phyloP scores from a whole-genome alignment of 768 basidiomycete species.

The Lanmaoa rubissima region DNA sequence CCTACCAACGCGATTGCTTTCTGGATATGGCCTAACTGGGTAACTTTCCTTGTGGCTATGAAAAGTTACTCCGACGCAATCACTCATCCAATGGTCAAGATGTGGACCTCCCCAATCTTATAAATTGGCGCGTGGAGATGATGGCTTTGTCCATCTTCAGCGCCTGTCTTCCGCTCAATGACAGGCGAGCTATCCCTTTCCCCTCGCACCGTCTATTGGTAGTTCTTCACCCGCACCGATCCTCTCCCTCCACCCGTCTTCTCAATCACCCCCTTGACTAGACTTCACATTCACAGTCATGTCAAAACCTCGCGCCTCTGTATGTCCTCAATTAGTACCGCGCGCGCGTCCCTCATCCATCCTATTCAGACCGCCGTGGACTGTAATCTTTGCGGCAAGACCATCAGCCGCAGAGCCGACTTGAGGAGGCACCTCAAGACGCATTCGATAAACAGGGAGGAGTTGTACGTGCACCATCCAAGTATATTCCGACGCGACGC shows the following conservation, averaged over 20 bases:
- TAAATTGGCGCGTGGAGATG: slow-evolving; percentile 19
- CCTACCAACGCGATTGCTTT: slow-evolving; percentile 20
- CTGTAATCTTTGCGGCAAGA: slow-evolving; percentile 16
- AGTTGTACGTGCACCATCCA: slow-evolving; percentile 15
- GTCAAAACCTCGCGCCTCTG: background rate
- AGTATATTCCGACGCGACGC: background rate
- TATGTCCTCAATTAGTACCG: slow-evolving; percentile 1
- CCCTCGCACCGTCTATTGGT: background rate
- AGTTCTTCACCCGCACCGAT: background rate
- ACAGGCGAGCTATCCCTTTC: background rate
- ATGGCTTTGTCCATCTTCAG: slow-evolving; percentile 2
- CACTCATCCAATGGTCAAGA: slow-evolving; percentile 14
- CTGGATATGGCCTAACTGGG: slow-evolving; percentile 16
- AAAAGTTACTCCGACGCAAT: slow-evolving; percentile 27
- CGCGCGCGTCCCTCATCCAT: background rate
- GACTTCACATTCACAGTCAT: background rate
- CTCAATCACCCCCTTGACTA: background rate
- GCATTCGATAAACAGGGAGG: slow-evolving; percentile 24
- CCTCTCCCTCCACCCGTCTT: background rate
- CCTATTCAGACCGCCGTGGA: background rate
- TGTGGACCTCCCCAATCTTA: slow-evolving; percentile 9
- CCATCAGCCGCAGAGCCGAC: slow-evolving; percentile 26
- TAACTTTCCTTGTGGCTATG: slow-evolving; percentile 20
- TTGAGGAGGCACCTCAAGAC: slow-evolving; percentile 27
- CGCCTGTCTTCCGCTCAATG: background rate